These are phyloP conservation scores for Phytophthora tubulina DNA, from an alignment of 352 stramenopile species.

Conservation along the genomic window DNA sequence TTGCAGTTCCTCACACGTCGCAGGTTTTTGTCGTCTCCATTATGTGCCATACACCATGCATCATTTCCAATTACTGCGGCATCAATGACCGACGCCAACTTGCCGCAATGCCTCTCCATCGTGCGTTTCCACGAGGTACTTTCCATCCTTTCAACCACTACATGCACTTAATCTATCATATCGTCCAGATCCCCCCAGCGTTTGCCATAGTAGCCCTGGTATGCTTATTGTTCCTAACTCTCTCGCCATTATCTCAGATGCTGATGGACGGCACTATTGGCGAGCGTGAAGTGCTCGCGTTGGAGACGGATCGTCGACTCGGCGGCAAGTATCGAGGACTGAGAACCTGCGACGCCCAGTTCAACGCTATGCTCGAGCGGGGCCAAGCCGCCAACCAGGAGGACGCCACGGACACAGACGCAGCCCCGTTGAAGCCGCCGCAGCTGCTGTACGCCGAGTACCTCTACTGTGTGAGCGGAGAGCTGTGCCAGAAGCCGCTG, in stretches of 20 bases:
- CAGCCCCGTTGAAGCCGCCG: constrained; percentile 37
- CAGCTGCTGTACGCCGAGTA: constrained; percentile 74
- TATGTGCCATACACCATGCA: constrained; percentile 16
- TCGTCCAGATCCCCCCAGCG: constrained; percentile 5
- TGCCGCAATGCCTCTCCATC: constrained; percentile 69
- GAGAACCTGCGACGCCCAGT: constrained; percentile 62
- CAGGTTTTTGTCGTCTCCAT: constrained; percentile 20
- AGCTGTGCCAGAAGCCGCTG: constrained; percentile 62
- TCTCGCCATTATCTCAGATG: constrained; percentile 41
- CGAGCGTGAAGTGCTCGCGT: constrained; percentile 51
- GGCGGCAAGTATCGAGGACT: constrained; percentile 55
- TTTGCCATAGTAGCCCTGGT: background rate
- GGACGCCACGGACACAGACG: constrained; percentile 9
- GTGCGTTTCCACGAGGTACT: constrained; percentile 76
- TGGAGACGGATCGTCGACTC: constrained; percentile 53
- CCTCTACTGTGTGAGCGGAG: constrained; percentile 61
- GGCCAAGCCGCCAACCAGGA: constrained; percentile 19
- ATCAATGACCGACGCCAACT: constrained; percentile 48
- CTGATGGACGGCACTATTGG: constrained; percentile 49
- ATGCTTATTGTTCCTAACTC: constrained; percentile 18
- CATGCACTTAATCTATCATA: background rate
- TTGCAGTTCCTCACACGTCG: constrained; percentile 18
- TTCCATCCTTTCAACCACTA: background rate
- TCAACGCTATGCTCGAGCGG: constrained; percentile 57
- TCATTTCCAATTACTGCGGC: constrained; percentile 10